Evolutionary conservation across 192 early-diverging fungal genomes (phyloP).

Genomic region (Coemansia sp.): DNA sequence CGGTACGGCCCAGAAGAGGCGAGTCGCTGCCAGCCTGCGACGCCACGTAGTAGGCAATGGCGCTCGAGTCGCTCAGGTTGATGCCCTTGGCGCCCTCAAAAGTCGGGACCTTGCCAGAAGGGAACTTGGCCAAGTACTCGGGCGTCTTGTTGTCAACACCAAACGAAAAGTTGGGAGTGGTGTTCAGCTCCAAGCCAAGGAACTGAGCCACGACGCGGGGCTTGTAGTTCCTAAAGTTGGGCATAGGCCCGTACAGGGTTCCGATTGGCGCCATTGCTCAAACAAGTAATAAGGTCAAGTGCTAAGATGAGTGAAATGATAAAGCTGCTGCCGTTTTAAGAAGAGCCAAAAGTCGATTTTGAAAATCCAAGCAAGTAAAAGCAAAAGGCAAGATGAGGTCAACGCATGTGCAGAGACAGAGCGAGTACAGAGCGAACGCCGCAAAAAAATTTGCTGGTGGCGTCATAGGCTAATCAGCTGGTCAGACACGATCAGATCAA

Average conservation of each 20-base stretch:
- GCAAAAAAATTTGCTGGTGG: too few species aligned
- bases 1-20: constrained; percentile 57
- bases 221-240: constrained; percentile 54
- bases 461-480: too few species aligned
- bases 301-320: too few species aligned
- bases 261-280: constrained; percentile 41
- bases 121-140: constrained; percentile 89
- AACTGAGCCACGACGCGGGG: constrained; percentile 73
- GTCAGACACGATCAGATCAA: too few species aligned
- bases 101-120: constrained; percentile 82
- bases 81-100: constrained; percentile 81
- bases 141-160: constrained; percentile 70
- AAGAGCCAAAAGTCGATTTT: too few species aligned
- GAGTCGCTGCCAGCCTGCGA: constrained; percentile 40
- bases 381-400: too few species aligned
- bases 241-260: constrained; percentile 26
- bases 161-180: constrained; percentile 58
- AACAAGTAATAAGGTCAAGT: background rate
- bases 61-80: constrained; percentile 73
- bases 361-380: too few species aligned
- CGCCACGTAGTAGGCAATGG: constrained; percentile 84
- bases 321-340: too few species aligned
- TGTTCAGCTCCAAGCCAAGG: constrained; percentile 69
- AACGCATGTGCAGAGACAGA: too few species aligned
- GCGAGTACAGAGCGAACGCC: too few species aligned